Base-by-base conservation (phyloP, 768 basidiomycete species). In the Dictyophora rubrovolvata region DNA sequence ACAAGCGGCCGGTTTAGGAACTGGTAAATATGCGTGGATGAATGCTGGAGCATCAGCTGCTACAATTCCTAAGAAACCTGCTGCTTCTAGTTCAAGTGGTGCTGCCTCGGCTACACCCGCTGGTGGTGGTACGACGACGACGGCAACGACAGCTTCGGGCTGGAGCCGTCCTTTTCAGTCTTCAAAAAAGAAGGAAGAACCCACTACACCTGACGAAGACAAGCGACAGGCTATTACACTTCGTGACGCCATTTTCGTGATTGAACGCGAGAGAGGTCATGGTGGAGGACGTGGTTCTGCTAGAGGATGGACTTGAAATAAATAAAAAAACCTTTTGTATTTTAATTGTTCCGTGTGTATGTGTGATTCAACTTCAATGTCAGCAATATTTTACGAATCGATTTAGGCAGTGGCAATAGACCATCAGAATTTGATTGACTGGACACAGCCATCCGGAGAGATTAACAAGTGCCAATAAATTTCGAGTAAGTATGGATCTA, bases 11-110 rank as follows among this genome's bases (percentile, higher is more conserved):
- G 92, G 92, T 0, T 68, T 90, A 20, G 82, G 84, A 1, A 70
- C 70, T 54, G 84, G 86, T 20, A 86, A 85, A 70, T 94, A 93
- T 65, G 78, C 87, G 16, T 94, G 92, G 92, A 90, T 93, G 89
- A 90, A 74, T 16, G 80, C 86, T 5, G 79, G 82, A 1, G 80
- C 76, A 61, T 72, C 77, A 1, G 72, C 75, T 1, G 69, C 78
- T 18, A 69, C 76, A 11, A 60, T 49, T 28, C 64, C 74, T 7
- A 67, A 72, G 46, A 69, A 65, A 57, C 60, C 70, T 35, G 71
- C 70, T 33, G 60, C 70, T 0, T 33, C 66, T 12, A 42, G 42
- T 12, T 42, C 42, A 42, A n/a, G 42, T 42, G 42, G 42, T 42
- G 61, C 69, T 20, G 57, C 71, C 61, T 23, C 64, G 6, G 62